A percentile compares a stretch with the other conserved stretches of the same genome.
phyloP scores from a whole-genome alignment of 768 basidiomycete species.

The Lactifluus rugatus region DNA sequence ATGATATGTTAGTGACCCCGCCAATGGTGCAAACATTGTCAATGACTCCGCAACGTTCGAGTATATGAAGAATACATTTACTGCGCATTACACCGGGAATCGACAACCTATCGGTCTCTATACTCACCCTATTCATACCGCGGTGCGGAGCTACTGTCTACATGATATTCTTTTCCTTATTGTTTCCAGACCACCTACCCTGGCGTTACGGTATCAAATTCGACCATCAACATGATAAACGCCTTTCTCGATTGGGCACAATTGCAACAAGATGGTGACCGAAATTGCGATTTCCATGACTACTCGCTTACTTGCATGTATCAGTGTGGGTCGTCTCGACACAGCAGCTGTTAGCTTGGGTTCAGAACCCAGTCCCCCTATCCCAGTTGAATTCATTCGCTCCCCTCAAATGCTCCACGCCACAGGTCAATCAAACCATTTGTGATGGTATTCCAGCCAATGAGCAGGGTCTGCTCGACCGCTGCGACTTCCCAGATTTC shows the following conservation, averaged over 20 bases:
- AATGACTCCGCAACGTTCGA: conserved; percentile 56
- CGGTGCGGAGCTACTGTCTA: conserved; percentile 30
- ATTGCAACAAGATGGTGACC: conserved; percentile 48
- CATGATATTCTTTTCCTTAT: background rate
- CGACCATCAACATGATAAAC: conserved; percentile 68
- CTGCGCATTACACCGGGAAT: conserved; percentile 61
- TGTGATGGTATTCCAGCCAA: conserved; percentile 72
- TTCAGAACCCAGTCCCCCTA: conserved; percentile 55
- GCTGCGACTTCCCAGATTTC: conserved; percentile 62
- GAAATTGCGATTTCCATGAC: background rate
- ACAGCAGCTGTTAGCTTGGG: conserved; percentile 66
- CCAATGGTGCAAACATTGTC: conserved; percentile 39
- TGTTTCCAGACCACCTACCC: conserved; percentile 41
- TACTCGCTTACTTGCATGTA: background rate
- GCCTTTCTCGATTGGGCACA: conserved; percentile 78
- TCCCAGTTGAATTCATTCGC: conserved; percentile 44
- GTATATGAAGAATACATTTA: conserved; percentile 70
- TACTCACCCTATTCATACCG: conserved; percentile 71
- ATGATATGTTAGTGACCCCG: conserved; percentile 29
- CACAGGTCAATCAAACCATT: conserved; percentile 48
- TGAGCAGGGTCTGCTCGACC: conserved; percentile 48
- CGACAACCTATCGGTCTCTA: conserved; percentile 75
- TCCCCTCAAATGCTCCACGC: conserved; percentile 55
- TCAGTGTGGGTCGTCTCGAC: conserved; percentile 67
- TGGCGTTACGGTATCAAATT: conserved; percentile 39